Percentiles rank a stretch among this genome's conserved stretches.
These are phyloP conservation scores for Hypomyces perniciosus DNA, from an alignment of 2,329 filamentous ascomycete species.

Conservation along the genomic window DNA sequence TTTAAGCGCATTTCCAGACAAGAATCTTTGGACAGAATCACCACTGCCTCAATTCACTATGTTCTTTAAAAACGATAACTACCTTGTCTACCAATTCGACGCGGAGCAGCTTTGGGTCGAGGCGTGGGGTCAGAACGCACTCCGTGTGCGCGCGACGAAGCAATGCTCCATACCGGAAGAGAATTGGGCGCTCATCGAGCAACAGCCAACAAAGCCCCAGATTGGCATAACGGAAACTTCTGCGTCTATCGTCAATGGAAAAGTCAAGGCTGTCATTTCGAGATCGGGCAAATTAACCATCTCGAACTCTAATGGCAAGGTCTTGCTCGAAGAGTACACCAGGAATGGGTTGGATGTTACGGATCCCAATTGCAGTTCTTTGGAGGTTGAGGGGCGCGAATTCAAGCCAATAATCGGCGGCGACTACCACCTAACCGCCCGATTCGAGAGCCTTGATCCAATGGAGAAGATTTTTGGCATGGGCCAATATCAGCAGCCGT, in stretches of 20 bases:
- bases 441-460: slow-evolving; percentile 49
- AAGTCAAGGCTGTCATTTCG: slow-evolving; percentile 24
- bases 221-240: slow-evolving; percentile 18
- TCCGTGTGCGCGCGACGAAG: slow-evolving; percentile 43
- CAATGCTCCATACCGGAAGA: slow-evolving; percentile 27
- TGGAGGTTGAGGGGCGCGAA: slow-evolving; percentile 52
- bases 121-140: slow-evolving; percentile 40
- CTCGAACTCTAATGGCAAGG: slow-evolving; percentile 20
- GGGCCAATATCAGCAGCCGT: slow-evolving; percentile 63
- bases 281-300: slow-evolving; percentile 26
- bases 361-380: slow-evolving; percentile 55
- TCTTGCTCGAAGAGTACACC: slow-evolving; percentile 27
- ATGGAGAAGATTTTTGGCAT: slow-evolving; percentile 61
- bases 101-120: slow-evolving; percentile 43
- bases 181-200: slow-evolving; percentile 32
- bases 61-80: slow-evolving; percentile 16
- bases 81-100: slow-evolving; percentile 31
- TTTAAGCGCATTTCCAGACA: too few species aligned
- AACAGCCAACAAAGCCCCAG: slow-evolving; percentile 2
- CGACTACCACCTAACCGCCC: slow-evolving; percentile 50
- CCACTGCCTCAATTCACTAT: slow-evolving; percentile 6
- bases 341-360: slow-evolving; percentile 19
- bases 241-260: slow-evolving; percentile 24
- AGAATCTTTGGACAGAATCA: too few species aligned
- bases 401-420: slow-evolving; percentile 47